Evolutionary conservation across 1,284 basidiomycete species (phyloP), one percentile per base, ranked within the genome.

Genomic region (Calocybe gambosa): DNA sequence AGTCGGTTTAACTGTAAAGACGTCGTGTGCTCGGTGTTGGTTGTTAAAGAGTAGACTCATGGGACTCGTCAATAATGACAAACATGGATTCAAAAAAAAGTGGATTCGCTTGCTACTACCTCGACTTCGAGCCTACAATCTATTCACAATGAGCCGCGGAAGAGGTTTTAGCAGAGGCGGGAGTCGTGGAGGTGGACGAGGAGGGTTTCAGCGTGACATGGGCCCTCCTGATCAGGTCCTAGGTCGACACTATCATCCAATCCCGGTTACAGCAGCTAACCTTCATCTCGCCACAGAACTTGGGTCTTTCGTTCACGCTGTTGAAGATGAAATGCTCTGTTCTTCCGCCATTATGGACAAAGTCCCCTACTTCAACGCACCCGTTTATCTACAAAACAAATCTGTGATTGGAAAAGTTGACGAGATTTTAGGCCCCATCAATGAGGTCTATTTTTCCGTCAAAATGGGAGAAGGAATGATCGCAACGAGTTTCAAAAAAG

Each of bases 361-460:
- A 73, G 90, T 99, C 12, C 96, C 96, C 0, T 96, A 96, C 71
- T 99, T 99, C 77, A 99, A 99, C 67, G 95, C 96, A 0, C 95
- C 96, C 45, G 96, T 99, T 64, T 99, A 97, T 68, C 80, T 99
- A 43, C 85, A 93, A 74, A 99, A 99, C 72, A 99, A 98, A 72
- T 93, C 93, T 7, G 80, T 82, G 52, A 92, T 97, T 54, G 93
- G 93, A 54, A 95, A 94, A 67, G 89, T 97, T 31, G 93, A 97
- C 67, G 93, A 97, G 67, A 96, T 97, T 54, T 77, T 97, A 13
- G 93, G 93, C 0, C 96, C 96, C 8, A 95, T 99, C 67, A 99
- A 99, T 67, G 93, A 99, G 65, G 93, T 99, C 48, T 98, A 85
- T 70, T 99, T 99, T 62, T 97, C 94, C 3, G 78, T 99, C 57